Percentiles rank a stretch among this genome's conserved stretches.
These are phyloP conservation scores for Pelargonium hybrid DNA, from an alignment of 441 rosid species.

Conservation along the genomic window DNA sequence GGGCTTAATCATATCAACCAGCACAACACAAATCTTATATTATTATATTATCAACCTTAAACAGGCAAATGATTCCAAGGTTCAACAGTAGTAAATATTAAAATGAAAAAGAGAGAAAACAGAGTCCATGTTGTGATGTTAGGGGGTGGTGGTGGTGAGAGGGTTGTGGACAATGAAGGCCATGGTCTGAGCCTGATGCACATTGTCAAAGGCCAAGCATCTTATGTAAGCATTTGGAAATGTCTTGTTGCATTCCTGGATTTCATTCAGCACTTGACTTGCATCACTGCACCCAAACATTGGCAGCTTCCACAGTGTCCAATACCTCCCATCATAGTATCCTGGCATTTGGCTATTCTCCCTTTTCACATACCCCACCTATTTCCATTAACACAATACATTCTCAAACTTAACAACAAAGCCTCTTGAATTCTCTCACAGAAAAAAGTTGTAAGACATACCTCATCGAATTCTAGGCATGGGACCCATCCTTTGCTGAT, in stretches of 20 bases:
- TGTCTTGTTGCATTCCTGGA: slow-evolving; percentile 36
- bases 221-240: slow-evolving; percentile 50
- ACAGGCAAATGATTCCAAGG: no score
- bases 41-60: no score
- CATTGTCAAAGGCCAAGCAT: slow-evolving; percentile 44
- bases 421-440: no score
- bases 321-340: slow-evolving; percentile 57
- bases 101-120: no score
- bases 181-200: slow-evolving; percentile 46
- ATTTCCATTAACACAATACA: no score
- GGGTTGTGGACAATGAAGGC: slow-evolving; percentile 49
- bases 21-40: no score
- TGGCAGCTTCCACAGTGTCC: slow-evolving; percentile 69
- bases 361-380: slow-evolving; percentile 35
- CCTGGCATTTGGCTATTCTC: slow-evolving; percentile 54
- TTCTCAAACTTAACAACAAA: no score
- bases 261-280: slow-evolving; percentile 41
- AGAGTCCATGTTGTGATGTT: no score
- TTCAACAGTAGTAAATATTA: no score
- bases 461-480: slow-evolving; percentile 65
- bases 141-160: background rate
- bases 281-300: slow-evolving; percentile 61
- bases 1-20: no score
- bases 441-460: no score
- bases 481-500: slow-evolving; percentile 56